Percentiles rank a stretch among this genome's conserved stretches.
These are phyloP conservation scores for Cephaloascus albidus DNA, from an alignment of 805 yeast species.

Conservation along the genomic window DNA sequence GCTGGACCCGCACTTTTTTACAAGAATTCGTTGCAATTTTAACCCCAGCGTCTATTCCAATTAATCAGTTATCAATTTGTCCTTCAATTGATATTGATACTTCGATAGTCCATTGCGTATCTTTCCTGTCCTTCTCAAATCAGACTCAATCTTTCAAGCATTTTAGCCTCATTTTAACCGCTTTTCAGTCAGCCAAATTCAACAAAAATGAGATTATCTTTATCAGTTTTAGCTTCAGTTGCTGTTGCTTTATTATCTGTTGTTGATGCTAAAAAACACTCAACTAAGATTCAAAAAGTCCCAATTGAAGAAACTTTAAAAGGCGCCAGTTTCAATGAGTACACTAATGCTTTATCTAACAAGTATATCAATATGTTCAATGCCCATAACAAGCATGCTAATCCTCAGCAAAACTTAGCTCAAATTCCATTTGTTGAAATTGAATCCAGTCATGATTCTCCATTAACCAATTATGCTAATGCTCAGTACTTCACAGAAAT, in stretches of 20 bases:
- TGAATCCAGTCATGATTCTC: conserved; percentile 53
- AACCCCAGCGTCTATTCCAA: too few species aligned
- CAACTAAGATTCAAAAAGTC: conserved; percentile 36
- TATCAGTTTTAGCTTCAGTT: conserved; percentile 31
- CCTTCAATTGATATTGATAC: too few species aligned
- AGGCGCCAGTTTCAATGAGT: conserved; percentile 34
- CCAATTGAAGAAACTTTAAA: conserved; percentile 37
- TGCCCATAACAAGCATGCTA: conserved; percentile 13
- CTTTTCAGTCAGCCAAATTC: too few species aligned
- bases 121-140: too few species aligned
- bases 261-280: conserved; percentile 37
- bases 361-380: conserved; percentile 36
- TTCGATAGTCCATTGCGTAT: too few species aligned
- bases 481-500: conserved; percentile 96
- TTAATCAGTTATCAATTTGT: too few species aligned
- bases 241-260: conserved; percentile 24
- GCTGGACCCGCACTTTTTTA: too few species aligned
- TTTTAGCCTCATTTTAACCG: too few species aligned
- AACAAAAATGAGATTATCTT: conserved; percentile 18
- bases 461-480: conserved; percentile 86
- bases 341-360: conserved; percentile 36
- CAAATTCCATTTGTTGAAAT: conserved; percentile 33
- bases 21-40: too few species aligned
- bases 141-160: too few species aligned
- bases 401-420: conserved; percentile 8